Evolutionary conservation across 345 rosid species (phyloP).

Genomic region (Euphorbia pulcherrima): DNA sequence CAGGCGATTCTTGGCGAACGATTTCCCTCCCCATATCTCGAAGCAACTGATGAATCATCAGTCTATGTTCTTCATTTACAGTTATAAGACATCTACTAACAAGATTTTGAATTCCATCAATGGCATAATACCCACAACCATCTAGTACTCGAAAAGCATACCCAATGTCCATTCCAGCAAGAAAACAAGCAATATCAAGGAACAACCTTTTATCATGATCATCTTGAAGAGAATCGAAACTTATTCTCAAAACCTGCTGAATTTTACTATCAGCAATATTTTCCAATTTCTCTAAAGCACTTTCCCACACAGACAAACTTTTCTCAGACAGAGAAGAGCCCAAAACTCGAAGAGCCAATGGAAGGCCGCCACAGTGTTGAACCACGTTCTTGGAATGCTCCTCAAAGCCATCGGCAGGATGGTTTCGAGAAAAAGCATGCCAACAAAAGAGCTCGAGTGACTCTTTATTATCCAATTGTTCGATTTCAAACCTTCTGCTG

Average conservation of each 20-base stretch:
- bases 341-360: constrained; percentile 14
- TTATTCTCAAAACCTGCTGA: constrained; percentile 14
- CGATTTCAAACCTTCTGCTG: neutral
- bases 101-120: constrained; percentile 11
- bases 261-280: constrained; percentile 15
- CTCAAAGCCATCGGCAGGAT: constrained; percentile 5
- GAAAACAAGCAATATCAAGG: constrained; percentile 13
- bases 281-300: constrained; percentile 20
- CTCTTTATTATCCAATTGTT: constrained; percentile 4
- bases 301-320: constrained; percentile 16
- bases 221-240: constrained; percentile 16
- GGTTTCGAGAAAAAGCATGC: constrained; percentile 9
- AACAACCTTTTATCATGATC: constrained; percentile 13
- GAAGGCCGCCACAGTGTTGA: constrained; percentile 7
- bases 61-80: constrained; percentile 1
- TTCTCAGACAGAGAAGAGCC: constrained; percentile 9
- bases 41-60: constrained; percentile 19
- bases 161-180: constrained; percentile 2
- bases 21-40: constrained; percentile 23
- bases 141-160: neutral
- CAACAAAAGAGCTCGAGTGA: constrained; percentile 8
- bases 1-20: constrained; percentile 16
- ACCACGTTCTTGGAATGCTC: constrained; percentile 5
- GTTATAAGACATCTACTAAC: constrained; percentile 9
- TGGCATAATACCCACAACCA: constrained; percentile 6